Evolutionary conservation across 2,329 filamentous ascomycete genomes (phyloP), one percentile per base, ranked within the genome.

Genomic region (Trichoderma arundinaceum): DNA sequence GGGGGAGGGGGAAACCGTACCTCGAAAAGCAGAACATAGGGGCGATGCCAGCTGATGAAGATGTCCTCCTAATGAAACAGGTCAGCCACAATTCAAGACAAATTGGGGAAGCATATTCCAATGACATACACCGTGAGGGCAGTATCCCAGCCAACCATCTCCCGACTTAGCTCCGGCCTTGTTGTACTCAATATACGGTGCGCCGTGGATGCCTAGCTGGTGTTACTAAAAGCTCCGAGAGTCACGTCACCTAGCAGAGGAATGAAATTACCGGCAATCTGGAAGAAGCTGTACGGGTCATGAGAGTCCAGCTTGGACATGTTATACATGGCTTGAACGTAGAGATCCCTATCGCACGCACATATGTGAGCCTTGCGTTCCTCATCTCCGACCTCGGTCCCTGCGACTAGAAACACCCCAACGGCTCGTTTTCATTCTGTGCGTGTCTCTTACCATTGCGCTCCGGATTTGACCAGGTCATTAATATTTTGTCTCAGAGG

Each of bases 21-120:
- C 78, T 88, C 86, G 64, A 79, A 86, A 6, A 87, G 76, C 7
- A 81, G 76, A 48, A 86, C 71, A 66, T 84, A 87, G 3, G 84
- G 81, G 6, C 85, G 82, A 72, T 88, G 86, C 86, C 84, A 88
- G 17, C 81, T 74, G 7, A 80, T 71, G 68, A 86, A 84, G 28
- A 82, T 72, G n/a, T 78, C 74, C 71, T 85, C 81, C 83, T 84
- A 46, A 15, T 22, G 51, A 64, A 57, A 43, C 12, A 28, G 22
- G 56, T 56, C n/a, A 66, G 33, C 8, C 19, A 6, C 15, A 12
- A 13, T 4, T 22, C 9, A 38, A 46, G 10, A 28, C 2, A 4
- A 28, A 28, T 28, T 28, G 2, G 22, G 39, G n/a, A 32, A 7
- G 2, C 22, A 17, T 7, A 39, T 10, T 19, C 12, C 19, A 71